Conservation (phyloP, 352 stramenopile species). For the Phytopythium vexans region DNA sequence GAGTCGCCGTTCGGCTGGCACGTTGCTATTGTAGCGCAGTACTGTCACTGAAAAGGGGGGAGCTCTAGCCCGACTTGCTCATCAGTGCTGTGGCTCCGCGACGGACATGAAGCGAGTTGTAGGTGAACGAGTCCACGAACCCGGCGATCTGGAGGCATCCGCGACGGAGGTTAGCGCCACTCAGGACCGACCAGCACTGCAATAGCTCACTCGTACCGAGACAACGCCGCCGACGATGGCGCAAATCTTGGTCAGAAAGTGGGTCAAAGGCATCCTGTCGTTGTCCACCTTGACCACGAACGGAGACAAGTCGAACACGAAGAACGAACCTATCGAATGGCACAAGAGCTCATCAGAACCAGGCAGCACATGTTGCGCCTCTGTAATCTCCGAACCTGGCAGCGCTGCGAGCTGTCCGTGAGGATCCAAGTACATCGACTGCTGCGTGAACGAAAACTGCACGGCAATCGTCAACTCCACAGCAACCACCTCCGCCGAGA, state of each 20-base stretch:
- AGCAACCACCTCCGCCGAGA: neutral
- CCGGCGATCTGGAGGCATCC: constrained; percentile 59
- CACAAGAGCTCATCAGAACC: constrained; percentile 4
- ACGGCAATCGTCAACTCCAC: constrained; percentile 2
- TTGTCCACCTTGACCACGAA: constrained; percentile 88
- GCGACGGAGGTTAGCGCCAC: neutral
- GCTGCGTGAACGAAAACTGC: constrained; percentile 83
- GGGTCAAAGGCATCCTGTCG: constrained; percentile 71
- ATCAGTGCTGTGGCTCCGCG: constrained; percentile 18
- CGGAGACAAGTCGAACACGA: constrained; percentile 82
- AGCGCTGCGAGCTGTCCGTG: constrained; percentile 66
- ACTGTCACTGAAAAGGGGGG: neutral
- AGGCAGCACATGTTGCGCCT: neutral
- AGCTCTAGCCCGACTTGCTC: constrained; percentile 30
- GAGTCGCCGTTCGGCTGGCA: too few species aligned
- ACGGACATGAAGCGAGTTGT: constrained; percentile 74
- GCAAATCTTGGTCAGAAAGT: constrained; percentile 85
- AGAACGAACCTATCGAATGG: constrained; percentile 61
- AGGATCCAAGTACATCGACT: constrained; percentile 69
- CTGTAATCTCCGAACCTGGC: constrained; percentile 27
- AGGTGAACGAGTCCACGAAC: constrained; percentile 86
- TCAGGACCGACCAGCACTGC: neutral
- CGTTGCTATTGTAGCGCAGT: neutral
- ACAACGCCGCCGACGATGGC: constrained; percentile 81
- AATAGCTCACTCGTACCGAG: constrained; percentile 42